phyloP scores from a whole-genome alignment of 129 eudicot species.

The Dittrichia graveolens region DNA sequence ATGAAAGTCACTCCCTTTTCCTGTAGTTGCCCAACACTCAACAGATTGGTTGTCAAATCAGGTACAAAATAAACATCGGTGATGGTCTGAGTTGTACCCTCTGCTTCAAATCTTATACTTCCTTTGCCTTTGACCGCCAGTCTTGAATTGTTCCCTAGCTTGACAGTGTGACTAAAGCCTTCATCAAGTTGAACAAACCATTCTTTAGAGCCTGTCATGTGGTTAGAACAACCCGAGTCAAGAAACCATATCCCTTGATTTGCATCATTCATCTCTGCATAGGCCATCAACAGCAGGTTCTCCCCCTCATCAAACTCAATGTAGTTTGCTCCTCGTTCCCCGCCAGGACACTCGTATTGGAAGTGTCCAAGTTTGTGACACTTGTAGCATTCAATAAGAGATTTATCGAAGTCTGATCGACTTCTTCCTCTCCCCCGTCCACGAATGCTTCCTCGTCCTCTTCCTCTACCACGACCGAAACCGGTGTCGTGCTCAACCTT shows the following conservation, averaged over 20 bases:
- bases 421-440: background rate
- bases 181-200: background rate
- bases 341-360: background rate
- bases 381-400: background rate
- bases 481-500: background rate
- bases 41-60: background rate
- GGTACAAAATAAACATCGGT: background rate
- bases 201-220: background rate
- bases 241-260: background rate
- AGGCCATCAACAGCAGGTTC: background rate
- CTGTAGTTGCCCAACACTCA: background rate
- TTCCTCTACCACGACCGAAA: background rate
- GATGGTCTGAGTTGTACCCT: background rate
- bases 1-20: background rate
- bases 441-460: background rate
- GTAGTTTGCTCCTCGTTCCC: background rate
- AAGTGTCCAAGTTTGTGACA: background rate
- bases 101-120: no score
- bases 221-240: background rate
- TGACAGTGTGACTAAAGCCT: background rate
- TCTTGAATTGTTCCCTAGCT: background rate
- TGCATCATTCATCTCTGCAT: background rate
- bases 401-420: background rate
- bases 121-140: no score
- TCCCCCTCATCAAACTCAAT: slow-evolving; percentile 3